phyloP scores from a whole-genome alignment of 345 rosid species.

The Psidium guajava region DNA sequence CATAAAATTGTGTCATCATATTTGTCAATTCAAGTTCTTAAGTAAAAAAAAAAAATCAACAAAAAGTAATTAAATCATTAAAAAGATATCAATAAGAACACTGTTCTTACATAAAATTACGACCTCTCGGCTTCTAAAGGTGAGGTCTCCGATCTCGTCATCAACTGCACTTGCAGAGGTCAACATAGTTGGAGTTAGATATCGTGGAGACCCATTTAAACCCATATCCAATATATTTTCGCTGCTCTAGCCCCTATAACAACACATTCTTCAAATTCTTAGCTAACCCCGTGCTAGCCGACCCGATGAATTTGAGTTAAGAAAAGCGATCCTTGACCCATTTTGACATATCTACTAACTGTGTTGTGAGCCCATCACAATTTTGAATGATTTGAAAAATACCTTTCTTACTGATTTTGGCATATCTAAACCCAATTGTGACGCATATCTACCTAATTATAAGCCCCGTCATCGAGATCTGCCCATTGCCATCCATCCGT shows the following conservation, averaged over 20 bases:
- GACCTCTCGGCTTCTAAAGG: neutral
- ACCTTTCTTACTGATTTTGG: too few species aligned
- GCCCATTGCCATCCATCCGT: too few species aligned
- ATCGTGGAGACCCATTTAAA: neutral
- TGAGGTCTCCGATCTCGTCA: neutral
- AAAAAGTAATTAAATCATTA: too few species aligned
- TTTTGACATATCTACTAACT: neutral
- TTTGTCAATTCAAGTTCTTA: neutral
- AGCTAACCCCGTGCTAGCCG: neutral
- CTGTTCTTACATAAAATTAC: neutral
- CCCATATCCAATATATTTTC: neutral
- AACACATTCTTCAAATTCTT: neutral
- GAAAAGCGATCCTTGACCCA: neutral
- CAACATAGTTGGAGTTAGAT: neutral
- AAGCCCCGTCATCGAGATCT: too few species aligned
- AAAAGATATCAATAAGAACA: too few species aligned
- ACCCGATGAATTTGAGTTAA: neutral
- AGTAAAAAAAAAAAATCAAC: too few species aligned
- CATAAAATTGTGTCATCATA: rapidly evolving
- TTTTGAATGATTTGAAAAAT: neutral
- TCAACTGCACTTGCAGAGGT: neutral
- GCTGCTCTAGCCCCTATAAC: neutral
- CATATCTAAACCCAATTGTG: too few species aligned
- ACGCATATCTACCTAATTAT: too few species aligned
- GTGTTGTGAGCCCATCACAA: neutral